Conservation (phyloP, 257 asterid genomes). For the Penstemon barbatus region DNA sequence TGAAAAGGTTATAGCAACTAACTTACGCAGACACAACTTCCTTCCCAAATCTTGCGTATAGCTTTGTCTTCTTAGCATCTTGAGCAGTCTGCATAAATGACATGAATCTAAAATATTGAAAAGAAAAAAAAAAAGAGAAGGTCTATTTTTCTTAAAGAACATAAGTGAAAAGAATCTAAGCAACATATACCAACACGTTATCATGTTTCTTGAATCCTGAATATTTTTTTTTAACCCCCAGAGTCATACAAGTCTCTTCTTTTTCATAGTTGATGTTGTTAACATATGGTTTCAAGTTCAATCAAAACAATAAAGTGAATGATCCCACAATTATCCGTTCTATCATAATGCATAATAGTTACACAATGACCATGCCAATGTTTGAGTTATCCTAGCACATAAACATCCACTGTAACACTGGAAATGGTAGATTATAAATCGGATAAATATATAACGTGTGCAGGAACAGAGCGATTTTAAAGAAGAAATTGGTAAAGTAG, state of each 20-base stretch:
- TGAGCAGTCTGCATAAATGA: conserved; percentile 65
- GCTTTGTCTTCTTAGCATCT: conserved; percentile 78
- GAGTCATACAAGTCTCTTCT: background rate
- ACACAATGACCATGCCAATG: background rate
- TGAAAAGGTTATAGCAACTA: conserved; percentile 18
- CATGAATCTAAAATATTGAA: conserved; percentile 18
- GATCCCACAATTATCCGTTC: background rate
- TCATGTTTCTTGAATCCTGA: background rate
- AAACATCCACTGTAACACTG: background rate
- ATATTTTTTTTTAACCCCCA: background rate
- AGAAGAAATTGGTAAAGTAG: conserved; percentile 1
- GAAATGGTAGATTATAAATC: background rate
- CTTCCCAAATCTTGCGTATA: conserved; percentile 79
- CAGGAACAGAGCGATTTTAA: background rate
- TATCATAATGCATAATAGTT: background rate
- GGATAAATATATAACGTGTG: background rate
- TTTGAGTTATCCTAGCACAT: background rate
- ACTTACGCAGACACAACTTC: conserved; percentile 96
- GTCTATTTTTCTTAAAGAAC: conserved; percentile 4
- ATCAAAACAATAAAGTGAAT: background rate
- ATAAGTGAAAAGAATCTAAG: conserved; percentile 5
- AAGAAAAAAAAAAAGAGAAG: background rate
- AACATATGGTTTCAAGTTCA: background rate
- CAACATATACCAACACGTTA: background rate
- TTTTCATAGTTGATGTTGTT: background rate